Base-by-base conservation (phyloP, 352 stramenopile species). In the Phytophthora cajani region DNA sequence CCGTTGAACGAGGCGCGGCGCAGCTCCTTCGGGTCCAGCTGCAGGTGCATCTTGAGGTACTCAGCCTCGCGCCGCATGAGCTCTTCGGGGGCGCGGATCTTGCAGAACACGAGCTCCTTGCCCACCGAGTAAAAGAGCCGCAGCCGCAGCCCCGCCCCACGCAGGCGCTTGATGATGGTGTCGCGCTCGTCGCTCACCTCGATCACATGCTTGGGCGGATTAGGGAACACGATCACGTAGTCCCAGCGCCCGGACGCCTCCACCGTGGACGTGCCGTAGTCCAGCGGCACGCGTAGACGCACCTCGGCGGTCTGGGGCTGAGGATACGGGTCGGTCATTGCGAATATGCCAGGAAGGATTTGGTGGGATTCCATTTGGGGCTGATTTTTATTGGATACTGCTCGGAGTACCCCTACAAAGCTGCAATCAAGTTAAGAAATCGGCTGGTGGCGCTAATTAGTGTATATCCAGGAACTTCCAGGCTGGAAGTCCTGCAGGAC, bases 171-270 rank as follows among this genome's bases (percentile, higher is more conserved):
- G 70, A 94, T 84, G 82, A 96, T 96, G 54, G 79, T 87, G 56
- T 94, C 85, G 54, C 84, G 88, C 75, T 87, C 75, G 73, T 89
- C 80, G 52, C 85, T 82, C 38, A 72, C 75, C 33, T 88, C 81
- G 61, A 87, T 80, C 38, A 84, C 82, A 46, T 82, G 75, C 64
- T 81, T 89, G 11, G 84, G 77, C 23, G 85, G 85, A 64, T 94
- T 90, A 3, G 85, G 87, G 67, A 96, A 96, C 42, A 90, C 87
- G 62, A 96, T 90, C 57, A 91, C 85, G 64, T 94, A 96, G 78
- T 94, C 88, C 87, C 88, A 96, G 57, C 83, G 84, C 6, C 63
- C 75, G 11, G 69, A 46, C 23, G 76, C 44, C 16, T 79, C 79
- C 49, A 32, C 19, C 9, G 60, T 62, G 36, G 87, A 81, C 27